Conservation (phyloP, 73 alveolate species). For the Tetrahymena borealis region DNA sequence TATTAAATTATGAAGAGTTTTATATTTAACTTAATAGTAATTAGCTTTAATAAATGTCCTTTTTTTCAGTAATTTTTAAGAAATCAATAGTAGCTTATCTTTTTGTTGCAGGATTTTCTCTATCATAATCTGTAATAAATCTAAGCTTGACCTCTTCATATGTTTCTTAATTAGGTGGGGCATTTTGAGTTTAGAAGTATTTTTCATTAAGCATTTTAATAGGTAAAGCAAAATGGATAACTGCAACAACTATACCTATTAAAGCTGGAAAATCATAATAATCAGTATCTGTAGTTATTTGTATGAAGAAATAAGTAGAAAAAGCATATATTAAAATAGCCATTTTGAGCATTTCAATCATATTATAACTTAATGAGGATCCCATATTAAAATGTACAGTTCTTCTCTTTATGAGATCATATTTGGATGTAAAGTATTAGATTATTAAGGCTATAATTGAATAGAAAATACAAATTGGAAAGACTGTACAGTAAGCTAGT, state of each 20-base stretch:
- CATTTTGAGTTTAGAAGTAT: background rate
- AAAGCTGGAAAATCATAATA: background rate
- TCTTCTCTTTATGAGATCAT: background rate
- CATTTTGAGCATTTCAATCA: background rate
- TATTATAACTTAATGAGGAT: background rate
- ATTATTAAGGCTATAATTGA: background rate
- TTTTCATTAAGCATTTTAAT: slow-evolving; percentile 5
- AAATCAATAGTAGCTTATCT: slow-evolving; percentile 7
- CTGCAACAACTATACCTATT: background rate
- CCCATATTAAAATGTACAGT: background rate
- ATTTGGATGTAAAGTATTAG: background rate
- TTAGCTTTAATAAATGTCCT: background rate
- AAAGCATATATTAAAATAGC: background rate
- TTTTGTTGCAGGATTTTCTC: slow-evolving; percentile 55
- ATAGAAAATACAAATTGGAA: background rate
- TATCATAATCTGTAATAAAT: slow-evolving; percentile 52
- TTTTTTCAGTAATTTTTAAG: background rate
- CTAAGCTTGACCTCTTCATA: slow-evolving; percentile 14
- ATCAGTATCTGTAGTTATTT: background rate
- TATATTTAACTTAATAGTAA: background rate
- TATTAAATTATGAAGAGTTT: background rate
- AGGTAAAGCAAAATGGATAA: slow-evolving; percentile 33
- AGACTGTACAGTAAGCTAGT: background rate
- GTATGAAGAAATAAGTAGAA: background rate
- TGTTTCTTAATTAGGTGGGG: background rate